Base-by-base conservation (phyloP, 2,329 filamentous ascomycete species). In the Pseudogymnoascus sp. region DNA sequence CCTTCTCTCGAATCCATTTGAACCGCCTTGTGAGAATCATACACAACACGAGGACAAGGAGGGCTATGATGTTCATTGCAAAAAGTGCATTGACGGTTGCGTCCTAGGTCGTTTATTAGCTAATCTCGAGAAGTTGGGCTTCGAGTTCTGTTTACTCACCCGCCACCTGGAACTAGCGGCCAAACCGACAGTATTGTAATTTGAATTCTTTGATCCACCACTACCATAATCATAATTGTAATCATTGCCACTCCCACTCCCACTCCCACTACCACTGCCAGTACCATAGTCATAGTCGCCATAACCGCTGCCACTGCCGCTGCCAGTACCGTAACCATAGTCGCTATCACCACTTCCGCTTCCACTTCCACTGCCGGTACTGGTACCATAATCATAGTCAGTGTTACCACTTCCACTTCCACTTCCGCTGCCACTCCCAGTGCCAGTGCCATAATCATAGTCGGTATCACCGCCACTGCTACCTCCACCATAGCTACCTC, bases 1-100 rank as follows among this genome's bases (percentile, higher is more conserved):
- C 48, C n/a, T 57, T 57, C 48, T 57, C 48, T 34, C 48, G 48
- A 19, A 57, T 57, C 48, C 48, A 34, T 57, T 57, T 34, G 48
- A 57, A 57, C n/a, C 48, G 25, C n/a, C 8, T 57, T 57, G 25
- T 57, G 25, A 57, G 48, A 34, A 57, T 31, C 48, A 57, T 57
- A 57, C 48, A 57, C 48, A 57, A 14, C 8, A 57, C 8, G n/a
- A 57, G 25, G 25, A 13, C 48, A 31, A 57, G 48, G 1, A 57
- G 3, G 2, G 25, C 10, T 57, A 57, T 57, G n/a, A 57, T 57
- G n/a, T 34, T 57, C 8, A 19, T 19, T 1, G 48, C 48, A 57
- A 57, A 57, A 2, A 34, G 16, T 7, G 48, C 25, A 19, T 57
- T 57, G 2, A 11, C 8, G 4, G 48, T 28, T 34, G 48, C 3